Conservation (phyloP, 2,329 filamentous ascomycete species). For the Fusarium scirpi region DNA sequence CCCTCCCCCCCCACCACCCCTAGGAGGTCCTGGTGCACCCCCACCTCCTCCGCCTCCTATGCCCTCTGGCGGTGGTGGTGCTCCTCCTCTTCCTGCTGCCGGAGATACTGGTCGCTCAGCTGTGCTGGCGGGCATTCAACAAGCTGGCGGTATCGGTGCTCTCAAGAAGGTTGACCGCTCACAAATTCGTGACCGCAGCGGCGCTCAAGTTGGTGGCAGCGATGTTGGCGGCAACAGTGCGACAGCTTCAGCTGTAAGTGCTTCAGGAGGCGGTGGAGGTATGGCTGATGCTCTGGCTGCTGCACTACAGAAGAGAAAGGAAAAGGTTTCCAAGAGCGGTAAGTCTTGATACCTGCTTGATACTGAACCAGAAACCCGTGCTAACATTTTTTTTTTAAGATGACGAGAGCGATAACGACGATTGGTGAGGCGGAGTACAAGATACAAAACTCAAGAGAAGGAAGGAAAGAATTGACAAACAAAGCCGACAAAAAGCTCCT, state of each 20-base stretch:
- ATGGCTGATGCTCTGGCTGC: conserved; percentile 87
- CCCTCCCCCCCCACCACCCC: conserved; percentile 63
- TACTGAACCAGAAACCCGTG: not conserved
- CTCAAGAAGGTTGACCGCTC: conserved; percentile 80
- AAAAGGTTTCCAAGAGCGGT: conserved; percentile 96
- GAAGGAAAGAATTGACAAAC: conserved; percentile 16
- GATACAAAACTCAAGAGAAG: conserved; percentile 25
- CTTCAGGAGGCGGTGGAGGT: conserved; percentile 69
- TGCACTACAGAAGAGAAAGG: conserved; percentile 84
- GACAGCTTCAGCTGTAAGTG: conserved; percentile 62
- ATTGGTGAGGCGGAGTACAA: conserved; percentile 64
- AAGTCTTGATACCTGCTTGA: conserved; percentile 60
- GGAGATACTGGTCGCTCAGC: conserved; percentile 65
- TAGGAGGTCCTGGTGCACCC: conserved; percentile 50
- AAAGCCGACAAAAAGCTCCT: conserved; percentile 22
- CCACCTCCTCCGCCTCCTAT: conserved; percentile 50
- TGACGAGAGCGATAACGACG: conserved; percentile 81
- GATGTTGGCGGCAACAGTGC: conserved; percentile 65
- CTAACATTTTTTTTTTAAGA: conserved; percentile 61
- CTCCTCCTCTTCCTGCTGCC: conserved; percentile 56
- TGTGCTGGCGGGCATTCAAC: conserved; percentile 78
- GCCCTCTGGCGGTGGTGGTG: conserved; percentile 36
- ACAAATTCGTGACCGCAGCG: conserved; percentile 79
- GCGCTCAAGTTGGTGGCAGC: conserved; percentile 66
- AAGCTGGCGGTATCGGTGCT: conserved; percentile 72